Conservation (phyloP, 192 early-diverging fungal genomes). For the Linnemannia zychae region DNA sequence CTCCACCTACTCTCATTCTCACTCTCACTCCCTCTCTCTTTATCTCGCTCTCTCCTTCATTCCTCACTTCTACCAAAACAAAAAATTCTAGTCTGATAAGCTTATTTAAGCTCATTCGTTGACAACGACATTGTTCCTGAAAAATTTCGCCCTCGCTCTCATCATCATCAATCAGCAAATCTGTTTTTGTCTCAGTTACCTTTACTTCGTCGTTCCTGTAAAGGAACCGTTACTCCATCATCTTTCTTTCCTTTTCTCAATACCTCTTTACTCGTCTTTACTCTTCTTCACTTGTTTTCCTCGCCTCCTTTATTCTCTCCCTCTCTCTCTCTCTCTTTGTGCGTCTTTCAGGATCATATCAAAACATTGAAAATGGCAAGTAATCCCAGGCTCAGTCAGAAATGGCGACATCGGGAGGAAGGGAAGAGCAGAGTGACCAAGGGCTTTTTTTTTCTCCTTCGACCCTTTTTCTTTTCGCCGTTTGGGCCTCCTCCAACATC, state of each 20-base stretch:
- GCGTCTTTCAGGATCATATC: neutral
- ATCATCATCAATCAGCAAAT: neutral
- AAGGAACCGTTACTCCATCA: neutral
- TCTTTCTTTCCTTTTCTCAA: neutral
- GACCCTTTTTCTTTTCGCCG: neutral
- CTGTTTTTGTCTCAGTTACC: neutral
- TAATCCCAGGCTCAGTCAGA: neutral
- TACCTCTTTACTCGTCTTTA: no score
- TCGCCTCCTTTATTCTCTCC: neutral
- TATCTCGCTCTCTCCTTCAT: neutral
- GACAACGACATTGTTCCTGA: neutral
- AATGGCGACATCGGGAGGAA: neutral
- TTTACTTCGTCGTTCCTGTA: neutral
- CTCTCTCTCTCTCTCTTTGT: neutral
- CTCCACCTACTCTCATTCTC: no score
- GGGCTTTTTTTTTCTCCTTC: neutral
- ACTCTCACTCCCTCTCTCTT: neutral
- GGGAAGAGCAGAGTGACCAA: neutral
- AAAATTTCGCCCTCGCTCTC: neutral
- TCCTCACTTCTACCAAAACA: neutral
- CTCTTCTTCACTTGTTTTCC: neutral
- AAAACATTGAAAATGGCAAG: conserved; percentile 1
- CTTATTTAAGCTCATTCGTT: neutral
- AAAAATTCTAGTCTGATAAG: neutral
- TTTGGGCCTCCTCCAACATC: neutral